Percentiles rank a stretch among this genome's conserved stretches.
phyloP scores from a whole-genome alignment of 1,284 basidiomycete species.

The Boletus smithii region DNA sequence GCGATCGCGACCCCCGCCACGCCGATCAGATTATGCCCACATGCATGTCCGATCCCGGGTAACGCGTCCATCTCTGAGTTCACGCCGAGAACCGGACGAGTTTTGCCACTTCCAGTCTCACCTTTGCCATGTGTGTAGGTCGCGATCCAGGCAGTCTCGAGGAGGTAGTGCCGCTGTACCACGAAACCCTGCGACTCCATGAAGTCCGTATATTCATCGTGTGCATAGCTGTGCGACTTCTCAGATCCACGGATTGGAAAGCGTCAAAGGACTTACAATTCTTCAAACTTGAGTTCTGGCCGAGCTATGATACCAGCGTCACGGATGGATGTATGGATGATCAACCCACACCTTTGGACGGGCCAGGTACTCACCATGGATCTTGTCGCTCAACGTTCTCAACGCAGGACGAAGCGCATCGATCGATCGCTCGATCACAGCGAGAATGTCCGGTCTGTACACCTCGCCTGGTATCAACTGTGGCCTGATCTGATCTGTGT shows the following conservation, averaged over 20 bases:
- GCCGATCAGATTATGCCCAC: constrained; percentile 78
- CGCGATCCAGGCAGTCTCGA: constrained; percentile 72
- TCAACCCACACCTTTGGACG: background rate
- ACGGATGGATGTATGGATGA: background rate
- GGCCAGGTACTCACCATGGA: constrained; percentile 47
- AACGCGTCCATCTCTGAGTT: constrained; percentile 75
- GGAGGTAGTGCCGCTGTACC: constrained; percentile 53
- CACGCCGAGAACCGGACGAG: constrained; percentile 35
- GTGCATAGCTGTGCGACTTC: constrained; percentile 41
- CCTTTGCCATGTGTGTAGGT: constrained; percentile 47
- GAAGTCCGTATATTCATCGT: constrained; percentile 54
- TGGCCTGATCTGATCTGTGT: constrained; percentile 15
- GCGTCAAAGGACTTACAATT: constrained; percentile 40
- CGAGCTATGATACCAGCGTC: constrained; percentile 38
- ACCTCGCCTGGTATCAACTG: constrained; percentile 19
- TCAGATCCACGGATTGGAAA: background rate
- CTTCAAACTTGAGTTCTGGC: constrained; percentile 57
- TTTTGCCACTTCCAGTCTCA: constrained; percentile 34
- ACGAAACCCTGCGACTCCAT: constrained; percentile 57
- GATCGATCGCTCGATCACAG: constrained; percentile 56
- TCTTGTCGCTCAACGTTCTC: constrained; percentile 60
- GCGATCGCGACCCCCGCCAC: constrained; percentile 68
- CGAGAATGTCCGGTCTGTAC: constrained; percentile 39
- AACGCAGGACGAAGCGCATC: constrained; percentile 53
- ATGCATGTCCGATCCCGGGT: constrained; percentile 67